These are phyloP conservation scores for Marsdenia floribunda DNA, from an alignment of 257 asterid genomes.

Conservation along the genomic window DNA sequence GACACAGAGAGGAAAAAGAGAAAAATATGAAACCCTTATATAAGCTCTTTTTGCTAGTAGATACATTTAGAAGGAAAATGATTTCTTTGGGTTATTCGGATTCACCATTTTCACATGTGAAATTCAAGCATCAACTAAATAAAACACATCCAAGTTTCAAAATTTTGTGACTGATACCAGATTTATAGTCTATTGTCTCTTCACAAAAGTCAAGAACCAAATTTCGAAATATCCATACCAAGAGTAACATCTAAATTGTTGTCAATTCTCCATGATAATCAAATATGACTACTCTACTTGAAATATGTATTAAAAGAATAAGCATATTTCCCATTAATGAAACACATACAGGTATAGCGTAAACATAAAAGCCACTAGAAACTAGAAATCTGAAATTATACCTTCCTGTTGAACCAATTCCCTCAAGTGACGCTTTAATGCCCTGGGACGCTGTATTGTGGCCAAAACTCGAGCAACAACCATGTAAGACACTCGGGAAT, in stretches of 20 bases:
- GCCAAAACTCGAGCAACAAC: constrained; percentile 62
- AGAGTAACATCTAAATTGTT: neutral
- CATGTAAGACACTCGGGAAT: constrained; percentile 33
- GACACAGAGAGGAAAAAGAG: neutral
- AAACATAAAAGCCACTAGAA: neutral
- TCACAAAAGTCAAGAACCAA: neutral
- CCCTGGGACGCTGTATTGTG: constrained; percentile 41
- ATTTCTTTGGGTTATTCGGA: neutral
- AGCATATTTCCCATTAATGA: neutral
- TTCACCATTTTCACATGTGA: neutral
- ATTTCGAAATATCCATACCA: neutral
- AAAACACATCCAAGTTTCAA: neutral
- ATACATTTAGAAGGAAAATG: neutral
- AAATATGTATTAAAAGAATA: neutral
- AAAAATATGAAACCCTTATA: neutral
- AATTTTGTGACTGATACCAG: neutral
- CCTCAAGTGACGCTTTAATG: constrained; percentile 48
- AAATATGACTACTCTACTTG: neutral
- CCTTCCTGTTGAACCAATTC: constrained; percentile 49
- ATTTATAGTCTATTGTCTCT: neutral
- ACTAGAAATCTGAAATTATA: constrained; percentile 7
- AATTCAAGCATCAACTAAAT: neutral
- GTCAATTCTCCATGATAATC: neutral
- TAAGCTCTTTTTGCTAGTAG: neutral
- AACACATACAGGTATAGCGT: neutral